phyloP scores from a whole-genome alignment of 2,329 filamentous ascomycete species.

The Penicillium sp. region DNA sequence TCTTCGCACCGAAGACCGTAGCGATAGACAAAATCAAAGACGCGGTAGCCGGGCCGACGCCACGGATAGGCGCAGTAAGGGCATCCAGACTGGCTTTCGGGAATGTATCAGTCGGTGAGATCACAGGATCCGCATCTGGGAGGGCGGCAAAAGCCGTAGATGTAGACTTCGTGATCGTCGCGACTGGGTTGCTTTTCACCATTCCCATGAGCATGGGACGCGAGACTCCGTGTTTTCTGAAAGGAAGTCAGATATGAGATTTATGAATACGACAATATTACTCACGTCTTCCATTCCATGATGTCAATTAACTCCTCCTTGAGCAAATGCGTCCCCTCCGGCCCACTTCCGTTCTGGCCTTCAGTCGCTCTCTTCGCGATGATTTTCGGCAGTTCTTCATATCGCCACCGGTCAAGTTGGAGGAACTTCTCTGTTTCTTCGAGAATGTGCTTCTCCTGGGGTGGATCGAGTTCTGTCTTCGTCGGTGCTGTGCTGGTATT shows the following conservation, averaged over 20 bases:
- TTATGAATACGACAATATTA: neutral
- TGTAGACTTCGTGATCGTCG: slow-evolving; percentile 28
- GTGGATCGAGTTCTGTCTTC: slow-evolving; percentile 1
- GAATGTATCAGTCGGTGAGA: slow-evolving; percentile 21
- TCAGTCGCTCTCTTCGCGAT: slow-evolving; percentile 17
- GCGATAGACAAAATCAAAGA: slow-evolving; percentile 42
- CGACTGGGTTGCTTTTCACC: slow-evolving; percentile 36
- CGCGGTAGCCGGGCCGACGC: slow-evolving; percentile 44
- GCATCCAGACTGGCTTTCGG: slow-evolving; percentile 33
- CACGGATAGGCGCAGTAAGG: slow-evolving; percentile 37
- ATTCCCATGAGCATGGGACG: slow-evolving; percentile 43
- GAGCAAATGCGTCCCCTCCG: slow-evolving; percentile 22
- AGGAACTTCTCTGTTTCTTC: slow-evolving; percentile 29
- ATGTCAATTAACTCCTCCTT: slow-evolving; percentile 38
- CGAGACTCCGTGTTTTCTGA: slow-evolving; percentile 29
- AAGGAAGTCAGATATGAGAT: neutral
- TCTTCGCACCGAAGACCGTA: slow-evolving; percentile 6
- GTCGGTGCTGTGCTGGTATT: neutral
- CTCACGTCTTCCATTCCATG: slow-evolving; percentile 48
- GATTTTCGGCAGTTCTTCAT: slow-evolving; percentile 30
- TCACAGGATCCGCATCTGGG: slow-evolving; percentile 7
- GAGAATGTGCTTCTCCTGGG: slow-evolving; percentile 12
- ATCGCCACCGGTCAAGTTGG: slow-evolving; percentile 40
- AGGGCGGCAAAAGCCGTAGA: slow-evolving; percentile 26
- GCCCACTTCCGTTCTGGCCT: slow-evolving; percentile 7